Evolutionary conservation across 257 asterid species (phyloP), one percentile per base, ranked within the genome.

Genomic region (Solanum tarapatanum): DNA sequence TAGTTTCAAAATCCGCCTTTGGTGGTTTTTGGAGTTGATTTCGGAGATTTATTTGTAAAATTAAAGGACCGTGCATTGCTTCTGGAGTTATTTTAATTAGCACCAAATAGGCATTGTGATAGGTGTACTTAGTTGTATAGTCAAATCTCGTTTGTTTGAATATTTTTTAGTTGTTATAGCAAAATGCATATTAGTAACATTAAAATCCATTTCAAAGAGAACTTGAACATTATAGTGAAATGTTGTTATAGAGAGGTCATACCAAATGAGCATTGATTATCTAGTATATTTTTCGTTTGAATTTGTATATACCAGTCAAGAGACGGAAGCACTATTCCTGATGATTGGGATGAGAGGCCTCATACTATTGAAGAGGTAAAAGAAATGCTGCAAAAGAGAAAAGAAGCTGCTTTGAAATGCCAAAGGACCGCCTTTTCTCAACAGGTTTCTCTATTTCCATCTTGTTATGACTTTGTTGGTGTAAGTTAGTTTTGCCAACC

Each of bases 291-390:
- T 79, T 79, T 43, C 66, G 1, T 43, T 60, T 16, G 24, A 13
- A 37, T 60, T 72, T 88, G 32, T 11, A 37, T 60, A 66, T 68
- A 72, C 43, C 88, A 91, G 92, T 87, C 93, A 16, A 88, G 88
- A 83, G 89, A 87, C 58, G 85, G 89, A 82, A 83, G 87, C 88
- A 89, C 90, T 79, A 72, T 87, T 21, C 90, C 90, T 7, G 88
- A 88, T 85, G 92, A 90, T 83, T 87, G 92, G 91, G 91, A 90
- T 76, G 92, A 89, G 16, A 88, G 62, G 16, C 90, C 89, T 37
- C 92, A 87, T 51, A 90, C 92, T 4, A 79, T 91, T 82, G 88
- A 91, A 23, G 92, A 88, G 88, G 89, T 90, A 45, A 90, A 87
- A 70, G 90, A 89, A 64, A 88, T 88, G 91, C 86, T 87, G n/a